Percentiles rank a stretch among this genome's conserved stretches.
phyloP scores from a whole-genome alignment of 768 basidiomycete species.

The Gelatoporia subvermispora region DNA sequence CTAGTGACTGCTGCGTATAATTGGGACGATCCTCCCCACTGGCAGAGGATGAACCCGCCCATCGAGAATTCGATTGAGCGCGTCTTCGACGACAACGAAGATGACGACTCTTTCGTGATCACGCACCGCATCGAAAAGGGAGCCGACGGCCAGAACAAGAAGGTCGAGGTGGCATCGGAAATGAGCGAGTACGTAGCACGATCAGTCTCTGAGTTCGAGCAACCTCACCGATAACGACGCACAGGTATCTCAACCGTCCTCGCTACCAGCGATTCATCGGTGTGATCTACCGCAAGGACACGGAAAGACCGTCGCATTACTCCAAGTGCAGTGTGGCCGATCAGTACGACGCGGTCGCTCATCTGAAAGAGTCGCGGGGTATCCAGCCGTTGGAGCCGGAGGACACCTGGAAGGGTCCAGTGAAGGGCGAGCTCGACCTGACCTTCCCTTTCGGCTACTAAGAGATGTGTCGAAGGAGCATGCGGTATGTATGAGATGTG shows the following conservation, averaged over 20 bases:
- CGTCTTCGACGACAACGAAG: slow-evolving; percentile 17
- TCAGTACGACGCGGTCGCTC: slow-evolving; percentile 23
- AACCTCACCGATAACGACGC: not conserved
- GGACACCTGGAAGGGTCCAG: slow-evolving; percentile 12
- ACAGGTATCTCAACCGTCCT: slow-evolving; percentile 17
- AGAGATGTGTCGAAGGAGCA: too few relatives aligned
- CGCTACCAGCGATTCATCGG: slow-evolving; percentile 26
- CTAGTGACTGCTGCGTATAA: slow-evolving; percentile 23
- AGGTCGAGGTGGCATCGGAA: slow-evolving; percentile 13
- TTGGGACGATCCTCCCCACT: slow-evolving; percentile 22
- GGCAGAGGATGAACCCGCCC: slow-evolving; percentile 21
- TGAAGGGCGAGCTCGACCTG: slow-evolving; percentile 5
- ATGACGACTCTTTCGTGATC: slow-evolving; percentile 14
- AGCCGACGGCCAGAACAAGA: slow-evolving; percentile 10
- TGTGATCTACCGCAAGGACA: slow-evolving; percentile 22
- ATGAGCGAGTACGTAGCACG: slow-evolving; percentile 17
- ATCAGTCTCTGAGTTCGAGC: not conserved
- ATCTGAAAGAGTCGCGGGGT: slow-evolving; percentile 16
- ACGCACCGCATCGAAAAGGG: slow-evolving; percentile 13
- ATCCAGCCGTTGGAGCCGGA: slow-evolving; percentile 19
- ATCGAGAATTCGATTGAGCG: slow-evolving; percentile 18
- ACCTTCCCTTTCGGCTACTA: slow-evolving; percentile 21
- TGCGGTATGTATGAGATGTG: too few relatives aligned
- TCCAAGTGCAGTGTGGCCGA: slow-evolving; percentile 19
- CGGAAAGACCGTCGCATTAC: slow-evolving; percentile 26